A percentile compares a stretch with the other conserved stretches of the same genome.
These are phyloP conservation scores for Microcyclosporella mali DNA, from an alignment of 2,329 filamentous ascomycete species.

Conservation along the genomic window DNA sequence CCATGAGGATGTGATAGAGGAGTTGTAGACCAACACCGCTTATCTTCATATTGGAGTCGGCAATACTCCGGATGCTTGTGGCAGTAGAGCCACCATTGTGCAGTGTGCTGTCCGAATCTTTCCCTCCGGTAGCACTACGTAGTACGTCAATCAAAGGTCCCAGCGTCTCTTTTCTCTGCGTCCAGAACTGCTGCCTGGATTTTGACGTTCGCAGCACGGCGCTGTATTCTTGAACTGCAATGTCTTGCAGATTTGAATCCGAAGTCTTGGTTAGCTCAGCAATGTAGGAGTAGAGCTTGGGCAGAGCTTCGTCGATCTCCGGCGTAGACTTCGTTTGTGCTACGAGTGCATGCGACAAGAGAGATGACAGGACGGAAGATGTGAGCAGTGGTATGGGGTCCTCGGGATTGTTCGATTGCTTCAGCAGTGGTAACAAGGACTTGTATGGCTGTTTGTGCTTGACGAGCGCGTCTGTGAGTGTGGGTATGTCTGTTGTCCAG, in stretches of 20 bases:
- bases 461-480: constrained; percentile 69
- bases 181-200: constrained; percentile 81
- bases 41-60: constrained; percentile 58
- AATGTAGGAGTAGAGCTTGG: constrained; percentile 78
- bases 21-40: constrained; percentile 83
- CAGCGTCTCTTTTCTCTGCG: constrained; percentile 77
- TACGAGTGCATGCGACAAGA: constrained; percentile 61
- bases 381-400: constrained; percentile 86
- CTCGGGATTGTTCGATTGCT: constrained; percentile 73
- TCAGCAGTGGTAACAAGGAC: constrained; percentile 77
- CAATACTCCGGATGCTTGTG: constrained; percentile 44
- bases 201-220: constrained; percentile 68
- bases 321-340: constrained; percentile 53
- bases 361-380: constrained; percentile 74
- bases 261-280: constrained; percentile 75
- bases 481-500: constrained; percentile 60
- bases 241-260: constrained; percentile 88
- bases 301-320: constrained; percentile 69
- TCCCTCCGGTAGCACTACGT: constrained; percentile 63
- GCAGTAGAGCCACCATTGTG: constrained; percentile 40
- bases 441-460: constrained; percentile 64
- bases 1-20: constrained; percentile 86
- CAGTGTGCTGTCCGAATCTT: constrained; percentile 59
- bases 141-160: constrained; percentile 77
- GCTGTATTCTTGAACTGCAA: constrained; percentile 88